Evolutionary conservation across 495 filamentous ascomycete genomes (phyloP).

Genomic region (Monascus purpureus): DNA sequence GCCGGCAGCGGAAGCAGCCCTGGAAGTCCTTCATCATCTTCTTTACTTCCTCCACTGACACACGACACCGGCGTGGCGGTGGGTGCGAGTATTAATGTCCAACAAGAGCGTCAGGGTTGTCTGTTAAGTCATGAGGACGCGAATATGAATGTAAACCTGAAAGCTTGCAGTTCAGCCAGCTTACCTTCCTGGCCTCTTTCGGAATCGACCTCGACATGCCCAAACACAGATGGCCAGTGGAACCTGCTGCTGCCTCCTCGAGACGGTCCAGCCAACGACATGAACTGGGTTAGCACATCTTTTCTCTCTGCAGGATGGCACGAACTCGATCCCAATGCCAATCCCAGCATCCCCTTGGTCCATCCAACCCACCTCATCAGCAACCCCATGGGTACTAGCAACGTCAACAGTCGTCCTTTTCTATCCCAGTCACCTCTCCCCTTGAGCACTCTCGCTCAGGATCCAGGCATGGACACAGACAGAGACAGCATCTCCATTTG

Average conservation of each 20-base stretch:
- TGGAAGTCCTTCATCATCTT: not conserved
- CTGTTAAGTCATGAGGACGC: not conserved
- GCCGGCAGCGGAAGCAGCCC: not conserved
- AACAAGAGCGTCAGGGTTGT: too few species aligned
- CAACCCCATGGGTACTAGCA: not conserved
- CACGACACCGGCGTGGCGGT: not conserved
- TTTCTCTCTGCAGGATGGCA: not conserved
- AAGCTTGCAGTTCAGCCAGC: not conserved
- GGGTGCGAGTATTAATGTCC: too few species aligned
- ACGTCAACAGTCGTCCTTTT: not conserved
- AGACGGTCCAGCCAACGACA: not conserved
- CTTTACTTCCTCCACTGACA: not conserved
- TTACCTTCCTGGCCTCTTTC: not conserved
- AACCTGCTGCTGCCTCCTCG: not conserved
- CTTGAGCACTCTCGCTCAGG: not conserved
- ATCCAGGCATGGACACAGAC: too few species aligned
- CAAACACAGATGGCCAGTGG: too few species aligned
- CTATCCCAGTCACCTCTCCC: not conserved
- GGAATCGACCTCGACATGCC: too few species aligned
- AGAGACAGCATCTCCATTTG: too few species aligned
- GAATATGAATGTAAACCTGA: not conserved
- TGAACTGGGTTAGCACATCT: not conserved
- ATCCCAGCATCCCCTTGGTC: not conserved
- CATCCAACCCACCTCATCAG: not conserved
- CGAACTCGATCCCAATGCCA: too few species aligned